These are phyloP conservation scores for Nidula niveotomentosa DNA, from an alignment of 1,284 basidiomycete species.

Conservation along the genomic window DNA sequence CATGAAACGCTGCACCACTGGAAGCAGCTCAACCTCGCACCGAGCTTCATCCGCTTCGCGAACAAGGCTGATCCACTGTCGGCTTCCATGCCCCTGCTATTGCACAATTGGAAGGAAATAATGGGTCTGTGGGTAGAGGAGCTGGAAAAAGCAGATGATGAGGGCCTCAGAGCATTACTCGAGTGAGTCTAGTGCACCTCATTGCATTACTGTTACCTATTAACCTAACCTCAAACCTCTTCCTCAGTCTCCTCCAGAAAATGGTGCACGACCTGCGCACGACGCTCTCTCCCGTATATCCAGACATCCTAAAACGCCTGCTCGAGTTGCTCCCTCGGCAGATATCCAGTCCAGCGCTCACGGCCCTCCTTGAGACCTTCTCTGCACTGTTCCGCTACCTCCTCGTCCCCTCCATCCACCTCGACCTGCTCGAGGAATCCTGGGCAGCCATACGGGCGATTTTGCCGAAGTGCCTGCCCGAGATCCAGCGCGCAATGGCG, in stretches of 20 bases:
- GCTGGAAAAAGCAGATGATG: constrained; percentile 60
- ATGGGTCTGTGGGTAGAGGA: constrained; percentile 60
- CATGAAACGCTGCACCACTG: constrained; percentile 68
- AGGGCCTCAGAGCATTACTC: constrained; percentile 65
- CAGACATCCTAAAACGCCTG: constrained; percentile 49
- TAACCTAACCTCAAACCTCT: background rate
- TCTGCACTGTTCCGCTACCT: constrained; percentile 70
- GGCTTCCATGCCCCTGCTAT: constrained; percentile 76
- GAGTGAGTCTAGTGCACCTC: constrained; percentile 51
- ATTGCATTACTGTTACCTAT: constrained; percentile 5
- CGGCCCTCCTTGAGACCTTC: constrained; percentile 62
- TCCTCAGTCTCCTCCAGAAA: constrained; percentile 67
- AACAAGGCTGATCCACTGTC: constrained; percentile 60
- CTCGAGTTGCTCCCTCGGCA: constrained; percentile 58
- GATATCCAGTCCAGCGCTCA: constrained; percentile 59
- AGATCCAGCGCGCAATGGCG: constrained; percentile 69
- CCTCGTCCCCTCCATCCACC: constrained; percentile 55
- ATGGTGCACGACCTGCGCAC: constrained; percentile 74
- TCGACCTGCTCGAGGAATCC: constrained; percentile 52
- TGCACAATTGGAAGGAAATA: constrained; percentile 78
- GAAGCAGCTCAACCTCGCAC: constrained; percentile 79
- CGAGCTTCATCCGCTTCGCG: constrained; percentile 74
- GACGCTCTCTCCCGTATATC: constrained; percentile 62
- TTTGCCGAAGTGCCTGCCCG: constrained; percentile 58
- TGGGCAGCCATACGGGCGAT: constrained; percentile 52